Evolutionary conservation across 306 rosid genomes (phyloP).

Genomic region (Cucurbita pepo): DNA sequence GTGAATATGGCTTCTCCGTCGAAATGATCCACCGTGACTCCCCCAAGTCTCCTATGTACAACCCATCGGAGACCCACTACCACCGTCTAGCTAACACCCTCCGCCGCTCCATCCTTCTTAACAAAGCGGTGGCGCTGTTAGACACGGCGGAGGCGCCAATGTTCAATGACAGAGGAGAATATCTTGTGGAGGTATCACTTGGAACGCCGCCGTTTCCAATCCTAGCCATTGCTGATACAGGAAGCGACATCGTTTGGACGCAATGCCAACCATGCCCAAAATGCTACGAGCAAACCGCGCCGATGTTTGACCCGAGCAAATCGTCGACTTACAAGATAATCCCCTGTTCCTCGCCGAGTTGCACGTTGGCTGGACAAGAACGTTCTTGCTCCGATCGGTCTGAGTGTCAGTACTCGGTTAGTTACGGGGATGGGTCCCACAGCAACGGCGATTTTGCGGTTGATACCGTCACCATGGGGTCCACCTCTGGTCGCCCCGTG

Average conservation of each 20-base stretch:
- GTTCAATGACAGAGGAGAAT: conserved; percentile 1
- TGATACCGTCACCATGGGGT: conserved; percentile 29
- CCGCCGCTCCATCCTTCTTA: conserved; percentile 16
- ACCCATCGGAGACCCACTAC: conserved; percentile 9
- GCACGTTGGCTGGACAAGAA: rapidly evolving
- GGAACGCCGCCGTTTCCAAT: conserved; percentile 38
- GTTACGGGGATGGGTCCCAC: conserved; percentile 19
- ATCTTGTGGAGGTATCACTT: conserved; percentile 21
- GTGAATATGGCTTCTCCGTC: conserved; percentile 11
- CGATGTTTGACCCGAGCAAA: conserved; percentile 23
- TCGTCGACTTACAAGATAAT: conserved; percentile 16
- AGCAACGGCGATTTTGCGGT: conserved; percentile 18
- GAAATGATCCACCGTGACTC: conserved; percentile 46
- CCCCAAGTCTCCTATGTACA: conserved; percentile 25
- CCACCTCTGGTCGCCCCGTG: not conserved
- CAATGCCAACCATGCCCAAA: conserved; percentile 34
- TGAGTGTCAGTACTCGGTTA: conserved; percentile 2
- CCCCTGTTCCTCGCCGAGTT: conserved; percentile 3
- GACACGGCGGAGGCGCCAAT: not conserved
- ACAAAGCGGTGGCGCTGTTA: not conserved
- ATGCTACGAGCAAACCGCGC: conserved; percentile 26
- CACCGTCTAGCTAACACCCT: conserved; percentile 14
- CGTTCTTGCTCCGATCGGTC: not conserved
- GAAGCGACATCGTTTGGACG: conserved; percentile 41
- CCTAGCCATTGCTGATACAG: conserved; percentile 34